phyloP scores from a whole-genome alignment of 371 early-diverging fungal species.

The Actinomortierella wolfii region DNA sequence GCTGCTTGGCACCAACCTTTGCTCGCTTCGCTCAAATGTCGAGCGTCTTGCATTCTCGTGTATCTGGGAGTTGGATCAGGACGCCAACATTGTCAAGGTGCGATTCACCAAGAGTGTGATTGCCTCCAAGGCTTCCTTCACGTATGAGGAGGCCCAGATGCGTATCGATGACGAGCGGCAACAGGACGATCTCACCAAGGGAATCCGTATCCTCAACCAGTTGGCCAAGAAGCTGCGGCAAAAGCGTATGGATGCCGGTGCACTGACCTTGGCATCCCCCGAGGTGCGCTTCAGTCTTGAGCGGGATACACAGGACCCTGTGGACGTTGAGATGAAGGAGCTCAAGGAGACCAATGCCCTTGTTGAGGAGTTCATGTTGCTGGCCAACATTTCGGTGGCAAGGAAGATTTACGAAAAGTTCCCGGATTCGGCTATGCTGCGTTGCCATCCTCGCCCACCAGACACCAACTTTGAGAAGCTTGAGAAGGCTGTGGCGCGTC shows the following conservation, averaged over 20 bases:
- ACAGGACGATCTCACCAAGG: slow-evolving; percentile 83
- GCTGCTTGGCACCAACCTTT: slow-evolving; percentile 89
- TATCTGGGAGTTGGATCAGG: slow-evolving; percentile 75
- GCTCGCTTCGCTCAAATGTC: slow-evolving; percentile 89
- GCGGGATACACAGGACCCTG: slow-evolving; percentile 88
- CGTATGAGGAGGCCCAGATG: slow-evolving; percentile 97
- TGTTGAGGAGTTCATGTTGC: slow-evolving; percentile 99
- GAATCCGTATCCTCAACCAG: slow-evolving; percentile 82
- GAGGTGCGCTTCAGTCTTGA: slow-evolving; percentile 90
- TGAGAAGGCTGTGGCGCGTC: slow-evolving; percentile 63
- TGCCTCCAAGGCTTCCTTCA: slow-evolving; percentile 90
- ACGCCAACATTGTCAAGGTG: slow-evolving; percentile 77
- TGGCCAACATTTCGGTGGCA: slow-evolving; percentile 98
- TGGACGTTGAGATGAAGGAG: slow-evolving; percentile 86
- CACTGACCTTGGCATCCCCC: slow-evolving; percentile 83
- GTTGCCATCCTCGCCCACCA: slow-evolving; percentile 83
- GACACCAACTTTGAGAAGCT: slow-evolving; percentile 77
- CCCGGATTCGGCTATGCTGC: slow-evolving; percentile 91
- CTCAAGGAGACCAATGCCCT: slow-evolving; percentile 94
- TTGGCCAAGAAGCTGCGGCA: slow-evolving; percentile 89
- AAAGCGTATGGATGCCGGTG: slow-evolving; percentile 77
- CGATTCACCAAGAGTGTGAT: slow-evolving; percentile 92
- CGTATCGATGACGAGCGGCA: slow-evolving; percentile 87
- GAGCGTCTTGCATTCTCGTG: slow-evolving; percentile 94
- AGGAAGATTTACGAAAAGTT: slow-evolving; percentile 82